Conservation (phyloP, 176 grass and related monocot genomes). For the Saccharum spontaneum region DNA sequence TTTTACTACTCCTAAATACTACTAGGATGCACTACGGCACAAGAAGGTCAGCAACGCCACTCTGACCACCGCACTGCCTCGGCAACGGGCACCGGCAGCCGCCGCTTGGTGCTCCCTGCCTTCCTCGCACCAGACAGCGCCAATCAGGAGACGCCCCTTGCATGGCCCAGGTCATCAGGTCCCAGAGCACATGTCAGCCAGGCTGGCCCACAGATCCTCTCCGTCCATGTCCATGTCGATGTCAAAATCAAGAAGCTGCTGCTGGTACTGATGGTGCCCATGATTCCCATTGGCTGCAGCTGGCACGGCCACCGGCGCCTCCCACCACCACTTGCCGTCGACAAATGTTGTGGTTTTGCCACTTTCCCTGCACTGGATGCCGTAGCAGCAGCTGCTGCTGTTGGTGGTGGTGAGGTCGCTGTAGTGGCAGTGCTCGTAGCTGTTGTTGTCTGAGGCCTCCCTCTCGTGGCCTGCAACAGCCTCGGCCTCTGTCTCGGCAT, state of each 20-base stretch:
- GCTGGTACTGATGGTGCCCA: slow-evolving; percentile 25
- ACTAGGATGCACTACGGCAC: slow-evolving; percentile 3
- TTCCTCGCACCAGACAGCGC: slow-evolving; percentile 44
- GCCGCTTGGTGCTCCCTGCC: slow-evolving; percentile 31
- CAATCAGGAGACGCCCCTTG: not conserved
- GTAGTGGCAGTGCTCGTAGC: slow-evolving; percentile 30
- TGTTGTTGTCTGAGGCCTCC: slow-evolving; percentile 24
- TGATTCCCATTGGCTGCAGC: slow-evolving; percentile 19
- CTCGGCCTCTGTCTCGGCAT: slow-evolving; percentile 49
- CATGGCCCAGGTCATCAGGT: slow-evolving; percentile 24
- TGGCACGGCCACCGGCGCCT: slow-evolving; percentile 10
- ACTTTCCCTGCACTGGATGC: slow-evolving; percentile 17
- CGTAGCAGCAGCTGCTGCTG: slow-evolving; percentile 32
- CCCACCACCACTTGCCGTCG: slow-evolving; percentile 40
- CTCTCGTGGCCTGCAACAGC: slow-evolving; percentile 3
- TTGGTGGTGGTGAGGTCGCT: not conserved
- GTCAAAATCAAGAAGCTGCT: slow-evolving; percentile 40
- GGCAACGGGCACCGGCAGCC: slow-evolving; percentile 20
- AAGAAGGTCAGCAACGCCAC: slow-evolving; percentile 49
- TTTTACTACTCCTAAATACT: slow-evolving; percentile 4
- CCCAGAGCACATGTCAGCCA: slow-evolving; percentile 59
- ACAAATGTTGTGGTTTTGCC: slow-evolving; percentile 4
- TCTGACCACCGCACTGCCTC: slow-evolving; percentile 25
- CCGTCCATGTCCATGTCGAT: slow-evolving; percentile 16
- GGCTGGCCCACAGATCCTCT: slow-evolving; percentile 62